phyloP scores from a whole-genome alignment of 352 stramenopile species.

The Halophytophthora batemanensis region DNA sequence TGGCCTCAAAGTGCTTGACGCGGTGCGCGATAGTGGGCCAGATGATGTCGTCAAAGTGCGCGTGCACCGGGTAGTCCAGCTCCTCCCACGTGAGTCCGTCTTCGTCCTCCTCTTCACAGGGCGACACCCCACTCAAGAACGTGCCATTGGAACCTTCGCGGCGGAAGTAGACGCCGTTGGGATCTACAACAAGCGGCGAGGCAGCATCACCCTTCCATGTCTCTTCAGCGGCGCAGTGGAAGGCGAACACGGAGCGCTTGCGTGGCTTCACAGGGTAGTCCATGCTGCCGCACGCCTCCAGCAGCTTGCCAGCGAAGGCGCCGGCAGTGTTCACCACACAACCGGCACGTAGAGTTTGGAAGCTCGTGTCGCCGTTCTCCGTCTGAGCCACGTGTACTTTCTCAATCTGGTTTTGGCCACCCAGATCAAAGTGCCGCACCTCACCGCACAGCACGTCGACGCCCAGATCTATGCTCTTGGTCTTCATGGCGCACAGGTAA shows the following conservation, averaged over 20 bases:
- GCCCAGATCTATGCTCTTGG: constrained; percentile 62
- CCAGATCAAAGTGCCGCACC: constrained; percentile 60
- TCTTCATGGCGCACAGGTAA: constrained; percentile 72
- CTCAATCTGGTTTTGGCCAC: constrained; percentile 50
- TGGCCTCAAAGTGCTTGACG: constrained; percentile 72
- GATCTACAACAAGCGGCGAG: constrained; percentile 72
- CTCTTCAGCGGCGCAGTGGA: constrained; percentile 70
- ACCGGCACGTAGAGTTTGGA: constrained; percentile 35
- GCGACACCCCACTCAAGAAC: constrained; percentile 74
- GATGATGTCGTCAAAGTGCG: constrained; percentile 72
- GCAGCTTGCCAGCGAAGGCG: constrained; percentile 63
- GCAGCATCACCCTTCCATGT: constrained; percentile 65
- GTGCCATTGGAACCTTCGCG: constrained; percentile 64
- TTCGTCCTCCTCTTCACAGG: constrained; percentile 50
- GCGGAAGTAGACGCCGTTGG: constrained; percentile 78
- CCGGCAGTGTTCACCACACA: constrained; percentile 80
- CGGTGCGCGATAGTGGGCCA: constrained; percentile 79
- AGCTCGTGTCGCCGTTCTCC: constrained; percentile 18
- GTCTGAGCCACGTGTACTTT: constrained; percentile 51
- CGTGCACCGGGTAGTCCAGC: constrained; percentile 61
- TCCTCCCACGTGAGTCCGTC: constrained; percentile 66
- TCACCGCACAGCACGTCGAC: constrained; percentile 75
- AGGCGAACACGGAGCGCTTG: constrained; percentile 80
- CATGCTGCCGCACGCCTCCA: constrained; percentile 60
- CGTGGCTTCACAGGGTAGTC: constrained; percentile 76